A percentile compares a stretch with the other conserved stretches of the same genome.
Conservation (phyloP, 495 filamentous ascomycete genomes). For the Rostrohypoxylon terebratum region DNA sequence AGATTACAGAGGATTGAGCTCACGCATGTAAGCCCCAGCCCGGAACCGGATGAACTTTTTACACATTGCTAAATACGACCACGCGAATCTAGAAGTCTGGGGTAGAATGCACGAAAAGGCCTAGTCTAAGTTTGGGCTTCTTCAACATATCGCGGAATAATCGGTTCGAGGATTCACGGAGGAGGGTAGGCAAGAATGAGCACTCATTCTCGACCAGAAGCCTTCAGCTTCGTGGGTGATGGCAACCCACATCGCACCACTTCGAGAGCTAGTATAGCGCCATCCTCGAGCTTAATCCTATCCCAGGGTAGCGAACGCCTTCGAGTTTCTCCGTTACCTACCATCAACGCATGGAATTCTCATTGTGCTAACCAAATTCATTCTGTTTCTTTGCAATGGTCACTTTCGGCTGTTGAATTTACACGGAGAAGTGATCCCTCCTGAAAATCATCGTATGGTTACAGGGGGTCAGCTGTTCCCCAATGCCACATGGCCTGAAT, state of each 20-base stretch:
- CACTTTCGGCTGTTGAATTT: not conserved
- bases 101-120: slow-evolving; percentile 21
- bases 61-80: slow-evolving; percentile 11
- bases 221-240: slow-evolving; percentile 22
- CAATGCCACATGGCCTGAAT: slow-evolving; percentile 3
- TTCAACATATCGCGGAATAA: not conserved
- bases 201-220: not conserved
- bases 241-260: slow-evolving; percentile 3
- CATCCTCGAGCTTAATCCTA: slow-evolving; percentile 8
- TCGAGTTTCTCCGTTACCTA: slow-evolving; percentile 26
- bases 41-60: slow-evolving; percentile 30
- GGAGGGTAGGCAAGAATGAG: not conserved
- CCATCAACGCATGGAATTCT: not conserved
- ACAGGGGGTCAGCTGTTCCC: not conserved
- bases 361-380: not conserved
- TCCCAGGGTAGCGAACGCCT: not conserved
- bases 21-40: slow-evolving; percentile 19
- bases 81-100: slow-evolving; percentile 5
- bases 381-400: slow-evolving; percentile 5
- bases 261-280: slow-evolving; percentile 1
- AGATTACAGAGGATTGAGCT: not conserved
- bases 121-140: not conserved
- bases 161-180: not conserved
- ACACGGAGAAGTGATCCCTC: not conserved
- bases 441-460: not conserved